A percentile compares a stretch with the other conserved stretches of the same genome.
Conservation (phyloP, 2,329 filamentous ascomycete genomes). For the Harringtonia aguacate region DNA sequence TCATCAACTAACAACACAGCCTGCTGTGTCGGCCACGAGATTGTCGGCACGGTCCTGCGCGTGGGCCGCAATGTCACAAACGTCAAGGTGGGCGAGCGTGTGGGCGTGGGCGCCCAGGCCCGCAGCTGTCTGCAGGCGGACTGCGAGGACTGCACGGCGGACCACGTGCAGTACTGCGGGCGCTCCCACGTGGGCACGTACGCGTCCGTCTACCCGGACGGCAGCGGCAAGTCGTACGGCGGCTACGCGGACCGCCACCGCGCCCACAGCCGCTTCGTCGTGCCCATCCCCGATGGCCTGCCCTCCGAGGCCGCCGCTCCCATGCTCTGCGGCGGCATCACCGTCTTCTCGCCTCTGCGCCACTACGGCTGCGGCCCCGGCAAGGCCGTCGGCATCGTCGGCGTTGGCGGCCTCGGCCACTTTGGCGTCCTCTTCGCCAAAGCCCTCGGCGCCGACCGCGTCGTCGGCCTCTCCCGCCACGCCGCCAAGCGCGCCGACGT, state of each 20-base stretch:
- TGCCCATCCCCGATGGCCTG: constrained; percentile 16
- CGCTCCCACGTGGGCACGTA: constrained; percentile 7
- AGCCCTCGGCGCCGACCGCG: constrained; percentile 11
- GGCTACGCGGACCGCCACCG: constrained; percentile 16
- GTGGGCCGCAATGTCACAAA: constrained; percentile 35
- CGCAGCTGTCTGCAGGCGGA: constrained; percentile 18
- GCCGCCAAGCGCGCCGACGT: constrained; percentile 9
- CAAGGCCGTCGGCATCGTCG: constrained; percentile 13
- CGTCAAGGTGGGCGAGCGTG: constrained; percentile 21
- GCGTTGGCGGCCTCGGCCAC: constrained; percentile 13
- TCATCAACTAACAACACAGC: background rate
- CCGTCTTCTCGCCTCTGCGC: constrained; percentile 10
- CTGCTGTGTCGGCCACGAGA: constrained; percentile 48
- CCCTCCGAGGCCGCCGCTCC: constrained; percentile 13
- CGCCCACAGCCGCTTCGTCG: constrained; percentile 29
- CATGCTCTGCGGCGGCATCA: constrained; percentile 14
- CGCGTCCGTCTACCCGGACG: constrained; percentile 13
- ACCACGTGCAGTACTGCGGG: constrained; percentile 9
- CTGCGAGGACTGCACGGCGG: constrained; percentile 16
- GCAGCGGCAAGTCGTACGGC: constrained; percentile 26
- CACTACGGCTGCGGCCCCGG: constrained; percentile 10
- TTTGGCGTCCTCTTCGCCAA: constrained; percentile 12
- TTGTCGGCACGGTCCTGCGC: constrained; percentile 46
- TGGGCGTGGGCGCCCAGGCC: constrained; percentile 12
- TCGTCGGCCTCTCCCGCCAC: constrained; percentile 11